phyloP scores from a whole-genome alignment of 768 basidiomycete species.

The Leccinum incarnatum region DNA sequence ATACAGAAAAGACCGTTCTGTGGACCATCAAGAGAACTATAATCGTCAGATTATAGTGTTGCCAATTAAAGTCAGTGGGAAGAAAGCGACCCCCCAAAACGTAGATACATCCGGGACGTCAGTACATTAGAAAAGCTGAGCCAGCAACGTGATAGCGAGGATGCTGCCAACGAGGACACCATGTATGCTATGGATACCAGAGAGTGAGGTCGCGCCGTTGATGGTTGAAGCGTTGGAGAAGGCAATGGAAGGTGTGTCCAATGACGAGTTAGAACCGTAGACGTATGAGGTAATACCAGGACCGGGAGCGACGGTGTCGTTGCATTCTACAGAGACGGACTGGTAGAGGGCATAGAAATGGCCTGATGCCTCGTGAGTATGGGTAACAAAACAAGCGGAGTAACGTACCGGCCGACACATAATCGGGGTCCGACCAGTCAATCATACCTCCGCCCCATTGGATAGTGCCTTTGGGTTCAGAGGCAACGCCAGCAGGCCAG shows the following conservation, averaged over 20 bases:
- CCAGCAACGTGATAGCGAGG: conserved; percentile 14
- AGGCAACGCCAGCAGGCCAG: conserved; percentile 78
- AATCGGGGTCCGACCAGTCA: conserved; percentile 79
- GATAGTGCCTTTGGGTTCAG: conserved; percentile 64
- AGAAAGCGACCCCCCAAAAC: neutral
- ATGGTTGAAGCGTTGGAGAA: conserved; percentile 60
- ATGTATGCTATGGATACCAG: conserved; percentile 9
- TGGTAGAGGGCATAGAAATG: conserved; percentile 69
- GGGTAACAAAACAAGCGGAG: neutral
- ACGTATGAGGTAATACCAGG: conserved; percentile 60
- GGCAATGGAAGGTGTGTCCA: conserved; percentile 49
- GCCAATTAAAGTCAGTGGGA: neutral
- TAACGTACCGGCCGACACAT: conserved; percentile 53
- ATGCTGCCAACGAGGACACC: conserved; percentile 13
- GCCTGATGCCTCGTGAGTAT: conserved; percentile 34
- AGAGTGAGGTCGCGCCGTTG: conserved; percentile 34
- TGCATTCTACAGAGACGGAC: conserved; percentile 63
- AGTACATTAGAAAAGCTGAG: conserved; percentile 19
- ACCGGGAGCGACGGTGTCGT: conserved; percentile 43
- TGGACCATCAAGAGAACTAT: neutral
- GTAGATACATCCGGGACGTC: neutral
- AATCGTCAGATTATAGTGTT: neutral
- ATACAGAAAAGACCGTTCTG: conserved; percentile 1
- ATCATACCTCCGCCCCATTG: conserved; percentile 83
- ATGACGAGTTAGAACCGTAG: conserved; percentile 55